Evolutionary conservation across 2,329 filamentous ascomycete genomes (phyloP).

Genomic region (Sporothrix protearum): DNA sequence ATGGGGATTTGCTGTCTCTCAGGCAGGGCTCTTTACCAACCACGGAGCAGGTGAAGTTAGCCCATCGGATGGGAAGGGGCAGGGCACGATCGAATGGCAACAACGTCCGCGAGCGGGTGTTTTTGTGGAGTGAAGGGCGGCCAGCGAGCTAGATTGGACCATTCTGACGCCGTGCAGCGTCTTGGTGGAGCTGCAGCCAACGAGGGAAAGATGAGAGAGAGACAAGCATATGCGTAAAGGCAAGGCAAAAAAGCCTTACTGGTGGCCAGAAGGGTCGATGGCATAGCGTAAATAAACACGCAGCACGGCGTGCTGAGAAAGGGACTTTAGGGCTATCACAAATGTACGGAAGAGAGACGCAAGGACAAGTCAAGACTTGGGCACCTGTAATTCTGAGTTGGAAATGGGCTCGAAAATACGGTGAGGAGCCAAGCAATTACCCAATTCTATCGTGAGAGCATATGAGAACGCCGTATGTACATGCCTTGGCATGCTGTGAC

Average conservation of each 20-base stretch:
- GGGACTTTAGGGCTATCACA: not conserved
- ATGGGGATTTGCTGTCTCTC: not conserved
- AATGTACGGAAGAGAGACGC: not conserved
- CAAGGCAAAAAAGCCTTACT: not conserved
- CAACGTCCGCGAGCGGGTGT: not conserved
- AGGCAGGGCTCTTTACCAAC: not conserved
- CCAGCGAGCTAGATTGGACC: constrained; percentile 5
- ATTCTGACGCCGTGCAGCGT: not conserved
- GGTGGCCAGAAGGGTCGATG: not conserved
- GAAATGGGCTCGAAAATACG: not conserved
- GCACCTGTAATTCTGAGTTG: not conserved
- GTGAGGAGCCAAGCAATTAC: not conserved
- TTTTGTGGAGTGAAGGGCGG: constrained; percentile 10
- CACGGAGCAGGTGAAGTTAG: constrained; percentile 3
- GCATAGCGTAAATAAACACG: constrained; percentile 3
- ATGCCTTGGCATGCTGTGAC: constrained; percentile 7
- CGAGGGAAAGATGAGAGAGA: not conserved
- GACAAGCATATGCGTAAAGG: not conserved
- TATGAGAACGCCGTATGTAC: not conserved
- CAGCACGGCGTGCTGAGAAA: not conserved
- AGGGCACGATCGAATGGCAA: not conserved
- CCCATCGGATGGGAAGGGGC: not conserved
- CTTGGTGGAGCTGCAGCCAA: not conserved
- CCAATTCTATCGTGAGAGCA: not conserved
- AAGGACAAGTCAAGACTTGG: not conserved